Percentiles rank a stretch among this genome's conserved stretches.
phyloP scores from a whole-genome alignment of 805 yeast species.

The Kodamaea hsintzibuensis region DNA sequence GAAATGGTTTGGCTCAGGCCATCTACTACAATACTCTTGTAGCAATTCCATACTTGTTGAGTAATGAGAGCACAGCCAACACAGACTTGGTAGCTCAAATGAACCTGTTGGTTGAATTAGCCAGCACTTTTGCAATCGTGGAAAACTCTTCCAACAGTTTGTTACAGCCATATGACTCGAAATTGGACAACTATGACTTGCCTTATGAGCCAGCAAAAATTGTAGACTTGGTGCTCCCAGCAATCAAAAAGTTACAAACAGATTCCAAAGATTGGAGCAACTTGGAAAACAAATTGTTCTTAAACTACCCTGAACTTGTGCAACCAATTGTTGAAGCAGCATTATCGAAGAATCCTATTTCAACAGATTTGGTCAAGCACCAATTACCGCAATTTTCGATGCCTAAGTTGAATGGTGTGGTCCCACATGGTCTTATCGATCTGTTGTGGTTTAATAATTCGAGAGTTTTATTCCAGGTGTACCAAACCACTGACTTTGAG shows the following conservation, averaged over 20 bases:
- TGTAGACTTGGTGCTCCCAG: conserved; percentile 52
- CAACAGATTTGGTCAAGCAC: conserved; percentile 41
- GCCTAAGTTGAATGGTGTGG: conserved; percentile 23
- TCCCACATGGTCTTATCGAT: conserved; percentile 47
- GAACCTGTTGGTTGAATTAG: conserved; percentile 48
- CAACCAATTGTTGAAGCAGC: conserved; percentile 36
- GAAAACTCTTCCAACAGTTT: conserved; percentile 17
- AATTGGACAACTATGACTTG: conserved; percentile 28
- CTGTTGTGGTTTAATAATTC: conserved; percentile 63
- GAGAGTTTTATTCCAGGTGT: conserved; percentile 61
- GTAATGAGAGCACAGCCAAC: conserved; percentile 32
- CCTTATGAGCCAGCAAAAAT: conserved; percentile 56
- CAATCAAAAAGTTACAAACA: conserved; percentile 37
- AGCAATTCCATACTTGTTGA: conserved; percentile 63
- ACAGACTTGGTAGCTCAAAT: conserved; percentile 33
- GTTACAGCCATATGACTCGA: conserved; percentile 41
- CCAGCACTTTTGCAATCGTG: conserved; percentile 40
- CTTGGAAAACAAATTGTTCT: conserved; percentile 30
- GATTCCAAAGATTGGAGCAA: conserved; percentile 44
- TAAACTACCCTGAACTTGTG: conserved; percentile 32
- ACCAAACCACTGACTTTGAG: conserved; percentile 56
- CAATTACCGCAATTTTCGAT: conserved; percentile 41
- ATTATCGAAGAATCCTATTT: conserved; percentile 35
- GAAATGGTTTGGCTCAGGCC: conserved; percentile 67
- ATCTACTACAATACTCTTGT: conserved; percentile 61